Evolutionary conservation across 768 basidiomycete genomes (phyloP).

Genomic region (Mycena chlorophos): DNA sequence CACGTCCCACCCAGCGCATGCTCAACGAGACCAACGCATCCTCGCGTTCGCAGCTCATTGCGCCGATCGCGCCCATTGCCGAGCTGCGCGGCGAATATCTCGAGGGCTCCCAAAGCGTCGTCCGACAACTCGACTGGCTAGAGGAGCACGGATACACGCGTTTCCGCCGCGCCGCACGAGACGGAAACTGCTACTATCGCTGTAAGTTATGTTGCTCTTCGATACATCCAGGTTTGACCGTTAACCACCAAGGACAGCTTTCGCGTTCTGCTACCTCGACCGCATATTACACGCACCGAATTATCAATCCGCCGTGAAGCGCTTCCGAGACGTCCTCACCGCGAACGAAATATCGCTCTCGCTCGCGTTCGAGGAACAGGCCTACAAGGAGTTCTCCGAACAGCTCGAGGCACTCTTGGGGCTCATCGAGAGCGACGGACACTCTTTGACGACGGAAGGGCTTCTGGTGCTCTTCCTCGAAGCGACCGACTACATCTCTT

Average conservation of each 20-base stretch:
- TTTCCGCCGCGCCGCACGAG: slow-evolving; percentile 48
- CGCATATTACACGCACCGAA: slow-evolving; percentile 50
- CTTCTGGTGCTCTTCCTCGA: slow-evolving; percentile 11
- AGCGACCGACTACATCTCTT: slow-evolving; percentile 72
- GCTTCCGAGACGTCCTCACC: slow-evolving; percentile 16
- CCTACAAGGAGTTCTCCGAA: slow-evolving; percentile 19
- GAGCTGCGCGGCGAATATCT: slow-evolving; percentile 68
- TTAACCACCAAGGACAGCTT: slow-evolving; percentile 48
- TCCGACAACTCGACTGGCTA: slow-evolving; percentile 77
- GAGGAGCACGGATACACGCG: slow-evolving; percentile 53
- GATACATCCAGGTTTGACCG: slow-evolving; percentile 9
- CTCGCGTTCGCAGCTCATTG: slow-evolving; percentile 42
- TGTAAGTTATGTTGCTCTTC: slow-evolving; percentile 44
- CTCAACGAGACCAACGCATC: slow-evolving; percentile 13
- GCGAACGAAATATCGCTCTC: slow-evolving; percentile 8
- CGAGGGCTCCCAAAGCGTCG: slow-evolving; percentile 55
- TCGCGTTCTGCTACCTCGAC: slow-evolving; percentile 81
- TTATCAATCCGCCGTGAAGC: slow-evolving; percentile 8
- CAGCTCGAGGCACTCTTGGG: slow-evolving; percentile 13
- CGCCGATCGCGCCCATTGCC: slow-evolving; percentile 51
- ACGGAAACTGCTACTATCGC: slow-evolving; percentile 92
- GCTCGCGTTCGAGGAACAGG: slow-evolving; percentile 17
- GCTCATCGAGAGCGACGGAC: slow-evolving; percentile 12
- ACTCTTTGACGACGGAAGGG: slow-evolving; percentile 14
- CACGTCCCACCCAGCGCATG: slow-evolving; percentile 11